These are phyloP conservation scores for Agrostemma githago DNA, from an alignment of 148 eudicot species.

Conservation along the genomic window DNA sequence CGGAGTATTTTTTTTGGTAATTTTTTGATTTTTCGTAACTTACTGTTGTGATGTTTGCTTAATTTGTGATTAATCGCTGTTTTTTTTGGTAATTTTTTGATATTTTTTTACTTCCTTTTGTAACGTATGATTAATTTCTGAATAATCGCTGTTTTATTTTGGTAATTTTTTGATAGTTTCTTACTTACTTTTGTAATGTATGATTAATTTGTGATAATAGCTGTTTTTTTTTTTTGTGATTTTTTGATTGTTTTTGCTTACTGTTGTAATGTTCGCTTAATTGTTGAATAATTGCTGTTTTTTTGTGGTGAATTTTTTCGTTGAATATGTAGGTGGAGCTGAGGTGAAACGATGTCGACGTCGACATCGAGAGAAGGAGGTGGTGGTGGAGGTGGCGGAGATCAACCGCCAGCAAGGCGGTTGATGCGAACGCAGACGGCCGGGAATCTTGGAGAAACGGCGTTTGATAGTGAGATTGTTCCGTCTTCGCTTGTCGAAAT, in stretches of 20 bases:
- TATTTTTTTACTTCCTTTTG: neutral
- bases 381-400: constrained; percentile 52
- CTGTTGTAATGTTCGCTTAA: neutral
- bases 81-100: neutral
- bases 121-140: no score
- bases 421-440: constrained; percentile 78
- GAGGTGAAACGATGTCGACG: constrained; percentile 20
- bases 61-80: neutral
- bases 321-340: neutral
- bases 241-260: neutral
- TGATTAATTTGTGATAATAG: neutral
- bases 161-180: neutral
- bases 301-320: neutral
- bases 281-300: no score
- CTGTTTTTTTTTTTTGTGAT: neutral
- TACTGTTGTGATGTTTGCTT: neutral
- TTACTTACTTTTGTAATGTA: neutral
- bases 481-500: constrained; percentile 91
- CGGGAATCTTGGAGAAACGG: constrained; percentile 75
- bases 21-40: neutral
- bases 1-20: neutral
- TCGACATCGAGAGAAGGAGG: constrained; percentile 32
- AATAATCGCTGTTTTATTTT: neutral
- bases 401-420: constrained; percentile 72
- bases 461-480: constrained; percentile 93